Evolutionary conservation across 768 basidiomycete genomes (phyloP), one percentile per base, ranked within the genome.

Genomic region (Termitomyces bulborhizus): DNA sequence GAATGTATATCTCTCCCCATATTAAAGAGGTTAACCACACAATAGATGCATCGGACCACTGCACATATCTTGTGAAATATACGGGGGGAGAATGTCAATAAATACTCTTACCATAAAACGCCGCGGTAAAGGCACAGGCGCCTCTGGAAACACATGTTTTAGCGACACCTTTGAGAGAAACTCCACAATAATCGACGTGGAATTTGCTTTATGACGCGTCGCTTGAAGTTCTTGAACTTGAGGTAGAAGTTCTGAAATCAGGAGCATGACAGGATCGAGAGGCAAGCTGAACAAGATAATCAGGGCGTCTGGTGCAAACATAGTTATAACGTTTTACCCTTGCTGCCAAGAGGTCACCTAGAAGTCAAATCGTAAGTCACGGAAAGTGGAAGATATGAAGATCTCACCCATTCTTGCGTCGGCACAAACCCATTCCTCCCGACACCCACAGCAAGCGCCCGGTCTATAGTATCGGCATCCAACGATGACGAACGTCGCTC

Each of bases 361-460:
- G 46, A 44, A 43, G 29, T 18, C 26, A 55, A 18, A 9, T 27
- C 11, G 51, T 50, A 24, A 53, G 44, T 51, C 8, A 54, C 45
- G 29, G 12, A 44, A 16, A 18, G 46, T 27, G 0, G 21, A 11
- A 11, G 7, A 32, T 48, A 24, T 13, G 18, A 53, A 49, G 37
- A 43, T n/a, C 18, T n/a, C n/a, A 93, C 93, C 96, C 97, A 99
- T 82, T 93, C 93, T 67, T 97, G 92, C 3, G 93, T 97, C 11
- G 97, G 94, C 7, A 95, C 77, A 69, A 98, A 99, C 3, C 93
- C 92, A 67, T 93, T 95, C 60, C 88, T 79, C 29, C 93, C 93
- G 16, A 95, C 81, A 12, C 84, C 85, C 16, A 76, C 75, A 31
- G 81, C 76, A n/a, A 87, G 83, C 24, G 83, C 70, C 31, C 82